phyloP scores from a whole-genome alignment of 768 basidiomycete genomes.

The Tricholoma sp. region DNA sequence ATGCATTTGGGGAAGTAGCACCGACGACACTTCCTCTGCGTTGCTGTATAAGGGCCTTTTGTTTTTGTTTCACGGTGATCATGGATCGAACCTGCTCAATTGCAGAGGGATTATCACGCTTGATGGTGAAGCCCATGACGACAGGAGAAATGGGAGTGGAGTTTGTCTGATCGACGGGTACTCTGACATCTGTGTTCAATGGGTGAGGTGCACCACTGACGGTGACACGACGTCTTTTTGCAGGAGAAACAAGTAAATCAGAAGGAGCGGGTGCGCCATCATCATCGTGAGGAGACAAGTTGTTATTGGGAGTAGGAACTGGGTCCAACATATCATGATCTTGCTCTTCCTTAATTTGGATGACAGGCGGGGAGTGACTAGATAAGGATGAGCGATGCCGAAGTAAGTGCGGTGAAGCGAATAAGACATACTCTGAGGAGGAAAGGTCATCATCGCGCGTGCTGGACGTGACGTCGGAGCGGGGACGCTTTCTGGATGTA shows the following conservation, averaged over 20 bases:
- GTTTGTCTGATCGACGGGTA: constrained; percentile 35
- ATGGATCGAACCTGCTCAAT: constrained; percentile 62
- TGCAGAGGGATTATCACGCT: constrained; percentile 52
- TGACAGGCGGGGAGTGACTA: constrained; percentile 38
- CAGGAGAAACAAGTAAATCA: constrained; percentile 36
- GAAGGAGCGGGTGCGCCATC: constrained; percentile 35
- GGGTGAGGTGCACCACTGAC: constrained; percentile 56
- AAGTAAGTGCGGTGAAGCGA: constrained; percentile 12
- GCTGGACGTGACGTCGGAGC: constrained; percentile 30
- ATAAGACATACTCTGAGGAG: constrained; percentile 42
- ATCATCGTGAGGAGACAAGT: constrained; percentile 18
- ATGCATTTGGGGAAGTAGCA: constrained; percentile 26
- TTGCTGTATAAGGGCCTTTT: constrained; percentile 67
- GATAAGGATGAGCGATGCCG: constrained; percentile 5
- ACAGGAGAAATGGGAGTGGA: constrained; percentile 64
- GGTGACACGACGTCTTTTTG: constrained; percentile 69
- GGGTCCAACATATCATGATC: constrained; percentile 44
- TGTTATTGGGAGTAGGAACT: constrained; percentile 29
- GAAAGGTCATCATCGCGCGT: constrained; percentile 31
- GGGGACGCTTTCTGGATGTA: constrained; percentile 40
- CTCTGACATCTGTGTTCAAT: constrained; percentile 49
- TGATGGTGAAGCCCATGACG: constrained; percentile 55
- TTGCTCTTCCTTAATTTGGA: constrained; percentile 61
- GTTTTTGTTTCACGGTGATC: constrained; percentile 63
- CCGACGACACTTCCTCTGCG: constrained; percentile 56